Base-by-base conservation (phyloP, 2,329 filamentous ascomycete species). In the Fusarium albidum region DNA sequence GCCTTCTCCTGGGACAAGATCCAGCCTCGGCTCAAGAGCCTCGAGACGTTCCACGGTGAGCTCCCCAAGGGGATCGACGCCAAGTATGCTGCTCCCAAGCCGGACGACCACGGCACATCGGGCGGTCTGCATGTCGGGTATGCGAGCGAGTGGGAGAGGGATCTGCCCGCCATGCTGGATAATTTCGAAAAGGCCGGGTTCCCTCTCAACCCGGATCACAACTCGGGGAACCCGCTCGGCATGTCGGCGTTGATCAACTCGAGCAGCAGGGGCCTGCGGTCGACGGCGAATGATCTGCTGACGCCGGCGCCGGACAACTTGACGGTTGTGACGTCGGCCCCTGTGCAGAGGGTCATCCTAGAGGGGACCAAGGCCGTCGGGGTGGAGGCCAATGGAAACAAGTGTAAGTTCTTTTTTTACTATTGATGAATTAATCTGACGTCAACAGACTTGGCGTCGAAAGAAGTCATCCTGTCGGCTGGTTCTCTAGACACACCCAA, bases 191-290 rank as follows among this genome's bases (percentile, higher is more conserved):
- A 80, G 31, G 73, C 75, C 18, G 82, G 82, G 0, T 73, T 79
- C 29, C 70, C 75, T 0, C 57, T 78, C 14, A 86, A 86, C 54
- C 73, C 74, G 0, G 83, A 86, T 57, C 75, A 82, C 32, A 86
- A 87, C 56, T 81, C 78, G 8, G 84, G 84, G 0, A 77, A 86
- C 61, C 82, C 82, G 0, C 72, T 86, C 26, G 85, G 85, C 4
- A 77, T 86, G 70, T 77, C 76, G 2, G 68, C 80, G 35, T 63
- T 76, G 13, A 78, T 82, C 56, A 80, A 77, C 39, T 82, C 82
- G 10, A 73, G 78, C n/a, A 64, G 73, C 21, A 71, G 77, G 8
- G 82, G 82, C 1, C 42, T 74, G 9, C 73, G 82, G 14, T 77
- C 77, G 0, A 86, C 82, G 0, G 78, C 83, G 0, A 72, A 73